Evolutionary conservation across 1,284 basidiomycete genomes (phyloP), one percentile per base, ranked within the genome.

Genomic region (Irpex sp.): DNA sequence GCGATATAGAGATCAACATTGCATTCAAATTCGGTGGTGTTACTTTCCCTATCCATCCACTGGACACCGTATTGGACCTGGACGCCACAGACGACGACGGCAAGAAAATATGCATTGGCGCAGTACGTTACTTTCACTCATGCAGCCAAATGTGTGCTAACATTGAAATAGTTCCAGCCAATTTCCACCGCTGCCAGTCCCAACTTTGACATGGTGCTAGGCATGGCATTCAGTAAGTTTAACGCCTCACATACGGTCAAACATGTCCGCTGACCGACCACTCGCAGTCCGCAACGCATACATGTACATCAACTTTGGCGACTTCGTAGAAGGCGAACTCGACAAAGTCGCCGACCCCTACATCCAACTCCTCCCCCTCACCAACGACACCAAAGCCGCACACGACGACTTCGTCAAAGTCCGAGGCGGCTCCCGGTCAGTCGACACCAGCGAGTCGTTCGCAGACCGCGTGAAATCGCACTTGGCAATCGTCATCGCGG

Each of bases 191-290:
- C 65, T 18, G 54, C 61, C 54, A 33, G 55, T 39, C 42, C 63
- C 58, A 39, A 81, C 79, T 49, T 80, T 84, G 89, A 92, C 67
- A 83, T 90, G 78, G 88, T 92, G 67, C 78, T 91, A 61, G 89
- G 89, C 61, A 91, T 91, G 90, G 82, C 80, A 61, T 91, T 91
- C 75, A 65, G 89, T 91, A 71, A 68, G 87, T 77, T 0, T n/a
- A 23, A 54, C 12, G 10, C 39, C 14, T 14, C 9, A 14, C 35
- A 36, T 54, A 18, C 18, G 33, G 21, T 35, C 28, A 21, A 6
- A 48, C 18, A 16, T 48, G 5, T 42, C 54, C 56, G 49, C 55
- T 59, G 39, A 66, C 54, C 49, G 12, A n/a, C 10, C 33, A 37
- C 18, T 47, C 45, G 19, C 67, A 91, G 89, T 91, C 58, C 85